Base-by-base conservation (phyloP, 2,329 filamentous ascomycete species). In the Paecilomyces sp. region DNA sequence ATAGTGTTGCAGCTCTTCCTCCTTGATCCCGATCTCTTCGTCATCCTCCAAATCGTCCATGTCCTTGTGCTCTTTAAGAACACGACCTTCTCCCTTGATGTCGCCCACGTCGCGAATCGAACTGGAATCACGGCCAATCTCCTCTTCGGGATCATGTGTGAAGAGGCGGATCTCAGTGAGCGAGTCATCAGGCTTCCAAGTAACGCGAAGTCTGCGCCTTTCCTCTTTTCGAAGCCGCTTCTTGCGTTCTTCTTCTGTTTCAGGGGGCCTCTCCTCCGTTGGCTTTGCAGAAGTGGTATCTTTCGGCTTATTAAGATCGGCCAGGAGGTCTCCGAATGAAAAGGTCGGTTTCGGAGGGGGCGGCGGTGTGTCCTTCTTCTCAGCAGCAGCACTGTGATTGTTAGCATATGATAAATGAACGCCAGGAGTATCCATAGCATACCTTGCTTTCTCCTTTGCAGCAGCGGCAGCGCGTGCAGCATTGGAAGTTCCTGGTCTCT, bases 101-200 rank as follows among this genome's bases (percentile, higher is more conserved):
- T 88, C 85, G 25, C 79, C 80, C 12, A 81, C 81, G 68, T 87
- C 83, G 54, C 82, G 81, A 64, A 82, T 79, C 65, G 83, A 79
- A 65, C 81, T 85, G 60, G 83, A 82, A 52, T 82, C 81, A 54
- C 84, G 83, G 15, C 81, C 82, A 59, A 83, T 71, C 63, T 88
- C 85, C 68, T 88, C 85, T 9, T 86, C 83, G 0, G 84, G 84
- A 64, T 87, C 83, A 68, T 86, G 85, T 28, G 80, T 82, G 68
- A 88, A 88, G 56, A 83, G 78, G 54, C 81, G 79, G 58, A 86
- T 77, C 64, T 84, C 77, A 2, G 82, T 83, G 12, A 88, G 76
- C 30, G 78, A 75, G 18, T 81, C 77, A 62, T 85, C 84, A 0
- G 81, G 78, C 62, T 84, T 86, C 79, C 85, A 88, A 7, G 76